Evolutionary conservation across 1,284 basidiomycete genomes (phyloP).

Genomic region (Leucoagaricus sp.): DNA sequence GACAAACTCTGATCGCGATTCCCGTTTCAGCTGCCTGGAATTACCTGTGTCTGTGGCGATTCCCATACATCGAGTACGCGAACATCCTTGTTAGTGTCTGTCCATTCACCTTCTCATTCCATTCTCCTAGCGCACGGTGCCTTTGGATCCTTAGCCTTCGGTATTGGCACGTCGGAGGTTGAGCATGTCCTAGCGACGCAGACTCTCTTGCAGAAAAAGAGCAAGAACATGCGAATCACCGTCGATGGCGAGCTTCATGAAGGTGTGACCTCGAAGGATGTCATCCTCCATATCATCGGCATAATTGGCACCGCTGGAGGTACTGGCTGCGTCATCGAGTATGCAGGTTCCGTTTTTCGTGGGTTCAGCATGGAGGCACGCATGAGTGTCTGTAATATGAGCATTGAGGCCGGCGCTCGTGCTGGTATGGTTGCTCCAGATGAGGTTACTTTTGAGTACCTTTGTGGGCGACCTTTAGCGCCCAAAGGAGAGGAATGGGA

Average conservation of each 20-base stretch:
- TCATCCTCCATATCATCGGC: constrained; percentile 94
- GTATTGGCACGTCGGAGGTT: constrained; percentile 96
- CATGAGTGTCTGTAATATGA: constrained; percentile 99
- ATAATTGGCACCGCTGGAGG: constrained; percentile 94
- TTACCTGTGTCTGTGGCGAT: constrained; percentile 95
- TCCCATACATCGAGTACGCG: constrained; percentile 88
- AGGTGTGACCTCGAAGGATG: constrained; percentile 94
- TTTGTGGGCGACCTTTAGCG: constrained; percentile 83
- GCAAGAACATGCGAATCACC: constrained; percentile 94
- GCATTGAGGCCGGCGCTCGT: constrained; percentile 93
- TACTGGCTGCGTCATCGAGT: constrained; percentile 93
- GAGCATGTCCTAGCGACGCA: constrained; percentile 98
- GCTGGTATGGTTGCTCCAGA: constrained; percentile 97
- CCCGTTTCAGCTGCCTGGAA: constrained; percentile 82
- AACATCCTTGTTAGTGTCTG: constrained; percentile 4
- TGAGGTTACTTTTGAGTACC: constrained; percentile 88
- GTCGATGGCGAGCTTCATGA: constrained; percentile 86
- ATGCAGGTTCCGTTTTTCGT: constrained; percentile 90
- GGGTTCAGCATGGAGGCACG: constrained; percentile 93
- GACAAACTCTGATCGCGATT: constrained; percentile 1
- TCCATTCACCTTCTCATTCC: constrained; percentile 9
- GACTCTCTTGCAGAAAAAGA: constrained; percentile 89
- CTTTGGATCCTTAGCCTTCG: constrained; percentile 94
- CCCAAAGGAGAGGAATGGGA: constrained; percentile 93
- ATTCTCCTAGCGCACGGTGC: constrained; percentile 80